These are phyloP conservation scores for Ophiostoma montium DNA, from an alignment of 2,329 filamentous ascomycete genomes.

Conservation along the genomic window DNA sequence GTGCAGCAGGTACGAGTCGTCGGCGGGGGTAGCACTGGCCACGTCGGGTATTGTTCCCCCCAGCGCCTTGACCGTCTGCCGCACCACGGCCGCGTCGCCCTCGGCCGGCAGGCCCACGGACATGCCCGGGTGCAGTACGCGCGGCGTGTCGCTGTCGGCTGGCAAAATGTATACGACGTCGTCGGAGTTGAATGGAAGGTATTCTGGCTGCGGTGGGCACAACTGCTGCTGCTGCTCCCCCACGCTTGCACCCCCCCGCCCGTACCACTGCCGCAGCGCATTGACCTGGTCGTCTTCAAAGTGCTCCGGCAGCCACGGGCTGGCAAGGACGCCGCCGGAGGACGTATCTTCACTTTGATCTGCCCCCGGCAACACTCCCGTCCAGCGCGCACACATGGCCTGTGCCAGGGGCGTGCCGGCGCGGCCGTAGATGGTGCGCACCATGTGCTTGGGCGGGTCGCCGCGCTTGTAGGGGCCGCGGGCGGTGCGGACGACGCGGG, in stretches of 20 bases:
- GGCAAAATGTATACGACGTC: not conserved
- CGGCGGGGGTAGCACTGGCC: not conserved
- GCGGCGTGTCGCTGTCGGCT: not conserved
- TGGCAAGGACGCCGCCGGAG: constrained; percentile 20
- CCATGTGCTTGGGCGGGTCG: not conserved
- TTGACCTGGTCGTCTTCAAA: constrained; percentile 22
- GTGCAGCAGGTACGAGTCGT: constrained; percentile 23
- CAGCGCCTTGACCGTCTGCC: not conserved
- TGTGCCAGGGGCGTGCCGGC: not conserved
- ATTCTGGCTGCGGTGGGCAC: not conserved
- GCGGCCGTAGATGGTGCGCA: not conserved
- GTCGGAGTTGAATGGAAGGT: not conserved
- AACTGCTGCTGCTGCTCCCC: not conserved
- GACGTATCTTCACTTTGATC: not conserved
- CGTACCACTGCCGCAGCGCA: constrained; percentile 20
- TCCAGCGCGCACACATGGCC: not conserved
- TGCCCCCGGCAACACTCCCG: not conserved
- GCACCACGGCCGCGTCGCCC: constrained; percentile 6
- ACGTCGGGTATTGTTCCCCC: not conserved
- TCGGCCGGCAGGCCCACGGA: not conserved
- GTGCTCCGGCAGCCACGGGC: constrained; percentile 25
- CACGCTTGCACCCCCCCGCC: not conserved
- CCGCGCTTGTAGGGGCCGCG: not conserved
- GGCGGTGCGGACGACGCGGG: not conserved
- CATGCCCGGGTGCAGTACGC: not conserved